Base-by-base conservation (phyloP, 2,329 filamentous ascomycete species). In the Trichoderma sp. region DNA sequence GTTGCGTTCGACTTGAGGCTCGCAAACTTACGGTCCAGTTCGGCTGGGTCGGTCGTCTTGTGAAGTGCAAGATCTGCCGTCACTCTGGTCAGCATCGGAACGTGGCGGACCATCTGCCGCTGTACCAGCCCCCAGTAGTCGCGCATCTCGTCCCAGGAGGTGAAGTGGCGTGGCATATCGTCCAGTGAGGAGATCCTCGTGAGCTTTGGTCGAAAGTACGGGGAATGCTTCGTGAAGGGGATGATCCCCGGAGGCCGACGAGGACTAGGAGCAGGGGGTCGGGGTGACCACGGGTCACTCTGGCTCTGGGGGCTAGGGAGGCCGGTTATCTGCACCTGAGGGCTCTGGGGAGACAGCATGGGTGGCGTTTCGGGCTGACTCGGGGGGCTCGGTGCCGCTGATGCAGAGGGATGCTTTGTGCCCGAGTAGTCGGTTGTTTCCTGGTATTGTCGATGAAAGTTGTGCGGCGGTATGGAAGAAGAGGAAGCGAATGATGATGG, bases 121-220 rank as follows among this genome's bases (percentile, higher is more conserved):
- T 79, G 78, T 24, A 78, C 70, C 15, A 78, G 64, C 3, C 68
- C 72, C 78, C 78, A 80, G 66, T 79, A 79, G 2, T 73, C 74
- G 6, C 74, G 71, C 4, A 75, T 75, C 21, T 79, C 76, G 9
- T 75, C 73, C n/a, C 76, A 68, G 5, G 73, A 67, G 7, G 50
- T 55, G 50, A 80, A 79, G 5, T 66, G 62, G 0, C 60, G 61
- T 0, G 78, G 78, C 70, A 79, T 72, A 2, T 75, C 70, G 6
- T 74, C 72, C 5, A 78, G 68, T 0, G 70, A 71, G 0, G 67
- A 75, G 28, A 79, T 73, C 14, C 67, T 68, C 2, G 72, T 70
- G 41, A 72, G 69, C 14, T 73, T 74, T 2, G 72, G 77, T 24
- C 72, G 74, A 67, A 74, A 79, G 52, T 77, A 79, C 0, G 72